Evolutionary conservation across 768 basidiomycete species (phyloP).

Genomic region (Xerocomellus chrysenteron): DNA sequence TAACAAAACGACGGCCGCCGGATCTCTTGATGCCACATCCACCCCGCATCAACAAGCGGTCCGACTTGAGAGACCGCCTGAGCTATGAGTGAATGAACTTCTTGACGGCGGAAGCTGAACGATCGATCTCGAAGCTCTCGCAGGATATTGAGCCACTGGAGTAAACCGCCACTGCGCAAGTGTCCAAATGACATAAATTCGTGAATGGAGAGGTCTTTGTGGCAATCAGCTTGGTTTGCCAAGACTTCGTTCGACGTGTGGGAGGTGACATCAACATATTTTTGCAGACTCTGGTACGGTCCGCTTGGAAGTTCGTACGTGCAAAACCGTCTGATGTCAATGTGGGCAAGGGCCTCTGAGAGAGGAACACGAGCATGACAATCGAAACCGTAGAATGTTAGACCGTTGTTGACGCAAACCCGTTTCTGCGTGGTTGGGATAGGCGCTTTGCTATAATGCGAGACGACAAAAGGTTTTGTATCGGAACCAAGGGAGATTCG

Average conservation of each 20-base stretch:
- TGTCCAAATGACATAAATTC: conserved; percentile 18
- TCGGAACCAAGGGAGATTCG: conserved; percentile 24
- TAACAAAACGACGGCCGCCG: conserved; percentile 8
- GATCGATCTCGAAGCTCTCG: conserved; percentile 38
- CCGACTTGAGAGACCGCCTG: conserved; percentile 48
- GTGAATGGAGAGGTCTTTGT: conserved; percentile 39
- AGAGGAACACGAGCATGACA: neutral
- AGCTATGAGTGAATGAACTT: conserved; percentile 40
- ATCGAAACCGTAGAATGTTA: conserved; percentile 34
- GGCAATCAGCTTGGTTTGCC: conserved; percentile 42
- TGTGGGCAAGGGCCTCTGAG: neutral
- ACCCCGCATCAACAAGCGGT: neutral
- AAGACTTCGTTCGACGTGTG: conserved; percentile 20
- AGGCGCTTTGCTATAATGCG: conserved; percentile 10
- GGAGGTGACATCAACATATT: conserved; percentile 17
- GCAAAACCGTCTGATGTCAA: conserved; percentile 4
- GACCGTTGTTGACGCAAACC: conserved; percentile 30
- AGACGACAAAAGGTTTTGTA: conserved; percentile 19
- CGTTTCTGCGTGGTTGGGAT: conserved; percentile 17
- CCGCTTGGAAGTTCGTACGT: conserved; percentile 32
- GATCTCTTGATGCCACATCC: conserved; percentile 15
- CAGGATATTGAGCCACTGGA: conserved; percentile 54
- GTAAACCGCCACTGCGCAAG: conserved; percentile 42
- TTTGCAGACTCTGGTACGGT: conserved; percentile 37
- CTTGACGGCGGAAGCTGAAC: conserved; percentile 38